Conservation (phyloP, 1,284 basidiomycete genomes). For the Abortiporus biennis region DNA sequence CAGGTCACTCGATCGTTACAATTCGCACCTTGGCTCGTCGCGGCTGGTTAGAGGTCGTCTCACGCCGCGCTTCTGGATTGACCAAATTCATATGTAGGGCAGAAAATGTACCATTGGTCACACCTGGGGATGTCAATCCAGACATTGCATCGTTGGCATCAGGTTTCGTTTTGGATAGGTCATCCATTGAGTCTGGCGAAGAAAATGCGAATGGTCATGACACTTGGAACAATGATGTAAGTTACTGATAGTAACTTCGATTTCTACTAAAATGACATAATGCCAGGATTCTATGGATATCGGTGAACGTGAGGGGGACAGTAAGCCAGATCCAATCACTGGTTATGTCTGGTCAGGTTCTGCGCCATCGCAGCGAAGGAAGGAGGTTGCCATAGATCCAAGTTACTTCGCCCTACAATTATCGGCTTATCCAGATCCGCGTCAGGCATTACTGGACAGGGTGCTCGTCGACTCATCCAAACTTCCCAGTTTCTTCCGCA, state of each 20-base stretch:
- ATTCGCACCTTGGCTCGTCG: constrained; percentile 68
- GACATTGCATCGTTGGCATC: constrained; percentile 71
- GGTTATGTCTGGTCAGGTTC: constrained; percentile 82
- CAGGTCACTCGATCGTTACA: constrained; percentile 85
- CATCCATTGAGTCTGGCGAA: too few relatives aligned
- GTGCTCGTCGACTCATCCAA: constrained; percentile 51
- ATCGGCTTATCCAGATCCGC: constrained; percentile 67
- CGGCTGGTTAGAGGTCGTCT: constrained; percentile 89
- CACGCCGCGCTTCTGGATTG: constrained; percentile 86
- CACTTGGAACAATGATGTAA: too few relatives aligned
- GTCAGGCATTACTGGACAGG: constrained; percentile 28
- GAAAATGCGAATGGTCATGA: too few relatives aligned
- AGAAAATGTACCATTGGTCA: constrained; percentile 86
- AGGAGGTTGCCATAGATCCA: constrained; percentile 82
- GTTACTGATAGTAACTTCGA: too few relatives aligned
- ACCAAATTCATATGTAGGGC: constrained; percentile 85
- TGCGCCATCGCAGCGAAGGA: constrained; percentile 82
- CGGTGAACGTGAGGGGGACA: too few relatives aligned
- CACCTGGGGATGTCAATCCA: constrained; percentile 76
- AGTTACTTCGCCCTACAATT: constrained; percentile 86
- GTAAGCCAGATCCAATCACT: constrained; percentile 64
- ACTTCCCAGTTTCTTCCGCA: constrained; percentile 55
- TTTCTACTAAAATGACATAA: too few relatives aligned
- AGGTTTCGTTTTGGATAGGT: constrained; percentile 66
- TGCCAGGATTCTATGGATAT: too few relatives aligned